Evolutionary conservation across 108 stramenopile species (phyloP).

Genomic region (Pseudonitzschia multistriata): DNA sequence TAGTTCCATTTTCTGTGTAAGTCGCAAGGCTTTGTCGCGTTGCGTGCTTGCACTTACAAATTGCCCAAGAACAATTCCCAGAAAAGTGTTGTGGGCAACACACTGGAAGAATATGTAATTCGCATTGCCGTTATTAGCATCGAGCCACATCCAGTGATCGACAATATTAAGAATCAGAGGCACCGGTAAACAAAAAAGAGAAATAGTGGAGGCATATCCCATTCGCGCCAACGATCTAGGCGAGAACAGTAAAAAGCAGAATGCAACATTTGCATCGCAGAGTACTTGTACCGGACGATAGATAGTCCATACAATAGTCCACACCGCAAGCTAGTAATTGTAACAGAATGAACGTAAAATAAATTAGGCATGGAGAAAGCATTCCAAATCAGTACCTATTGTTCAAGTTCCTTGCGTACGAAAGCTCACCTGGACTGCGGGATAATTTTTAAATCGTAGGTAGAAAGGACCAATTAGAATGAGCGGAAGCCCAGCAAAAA

Average conservation of each 20-base stretch:
- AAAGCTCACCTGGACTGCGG: slow-evolving; percentile 59
- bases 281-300: slow-evolving; percentile 62
- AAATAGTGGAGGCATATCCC: slow-evolving; percentile 41
- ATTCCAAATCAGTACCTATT: neutral
- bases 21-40: slow-evolving; percentile 38
- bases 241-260: slow-evolving; percentile 48
- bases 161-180: slow-evolving; percentile 61
- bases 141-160: slow-evolving; percentile 79
- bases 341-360: slow-evolving; percentile 2
- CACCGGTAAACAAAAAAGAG: slow-evolving; percentile 55
- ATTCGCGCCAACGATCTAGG: slow-evolving; percentile 65
- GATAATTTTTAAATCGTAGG: slow-evolving; percentile 60
- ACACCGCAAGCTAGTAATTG: slow-evolving; percentile 36
- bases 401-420: neutral
- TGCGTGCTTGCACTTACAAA: slow-evolving; percentile 32
- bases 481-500: slow-evolving; percentile 51
- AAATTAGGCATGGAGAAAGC: neutral
- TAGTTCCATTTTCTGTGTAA: neutral
- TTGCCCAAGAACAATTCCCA: slow-evolving; percentile 38
- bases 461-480: slow-evolving; percentile 59
- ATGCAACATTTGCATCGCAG: slow-evolving; percentile 54
- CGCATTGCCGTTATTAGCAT: slow-evolving; percentile 72
- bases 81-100: slow-evolving; percentile 71
- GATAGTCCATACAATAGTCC: slow-evolving; percentile 53
- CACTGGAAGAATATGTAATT: slow-evolving; percentile 87